These are phyloP conservation scores for Boletus fagicola DNA, from an alignment of 768 basidiomycete genomes.

Conservation along the genomic window DNA sequence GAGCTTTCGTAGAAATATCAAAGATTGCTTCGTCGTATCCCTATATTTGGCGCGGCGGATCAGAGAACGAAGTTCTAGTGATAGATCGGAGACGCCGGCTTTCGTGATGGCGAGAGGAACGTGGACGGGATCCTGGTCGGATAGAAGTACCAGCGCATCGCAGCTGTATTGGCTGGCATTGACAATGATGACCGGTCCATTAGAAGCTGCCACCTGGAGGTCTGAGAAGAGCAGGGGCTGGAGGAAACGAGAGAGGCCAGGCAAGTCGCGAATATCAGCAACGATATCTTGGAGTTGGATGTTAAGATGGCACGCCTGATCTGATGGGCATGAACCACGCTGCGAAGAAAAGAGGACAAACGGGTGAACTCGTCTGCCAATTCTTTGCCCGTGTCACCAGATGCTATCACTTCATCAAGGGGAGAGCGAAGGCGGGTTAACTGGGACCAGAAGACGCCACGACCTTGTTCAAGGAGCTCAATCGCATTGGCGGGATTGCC, in stretches of 20 bases:
- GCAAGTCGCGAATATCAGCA: not conserved
- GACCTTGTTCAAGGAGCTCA: no score
- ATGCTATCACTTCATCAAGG: no score
- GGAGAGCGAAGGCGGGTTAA: no score
- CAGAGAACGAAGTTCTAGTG: not conserved
- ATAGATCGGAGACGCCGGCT: not conserved
- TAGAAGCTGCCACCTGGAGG: not conserved
- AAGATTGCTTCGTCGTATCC: no score
- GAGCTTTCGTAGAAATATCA: no score
- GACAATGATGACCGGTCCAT: no score
- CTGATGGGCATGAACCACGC: not conserved
- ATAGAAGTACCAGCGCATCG: no score
- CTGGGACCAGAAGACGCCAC: no score
- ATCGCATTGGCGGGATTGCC: not conserved
- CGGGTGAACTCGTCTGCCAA: not conserved
- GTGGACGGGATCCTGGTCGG: not conserved
- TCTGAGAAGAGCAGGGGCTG: not conserved
- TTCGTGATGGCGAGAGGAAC: not conserved
- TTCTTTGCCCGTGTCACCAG: no score
- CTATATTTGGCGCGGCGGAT: no score
- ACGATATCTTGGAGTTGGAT: not conserved
- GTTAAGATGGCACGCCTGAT: not conserved
- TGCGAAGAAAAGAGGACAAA: not conserved
- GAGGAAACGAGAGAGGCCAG: not conserved
- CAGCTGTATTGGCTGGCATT: no score